Conservation (phyloP, 1,139 yeast genomes). For the Nakaseomyces kungkrabaensis region DNA sequence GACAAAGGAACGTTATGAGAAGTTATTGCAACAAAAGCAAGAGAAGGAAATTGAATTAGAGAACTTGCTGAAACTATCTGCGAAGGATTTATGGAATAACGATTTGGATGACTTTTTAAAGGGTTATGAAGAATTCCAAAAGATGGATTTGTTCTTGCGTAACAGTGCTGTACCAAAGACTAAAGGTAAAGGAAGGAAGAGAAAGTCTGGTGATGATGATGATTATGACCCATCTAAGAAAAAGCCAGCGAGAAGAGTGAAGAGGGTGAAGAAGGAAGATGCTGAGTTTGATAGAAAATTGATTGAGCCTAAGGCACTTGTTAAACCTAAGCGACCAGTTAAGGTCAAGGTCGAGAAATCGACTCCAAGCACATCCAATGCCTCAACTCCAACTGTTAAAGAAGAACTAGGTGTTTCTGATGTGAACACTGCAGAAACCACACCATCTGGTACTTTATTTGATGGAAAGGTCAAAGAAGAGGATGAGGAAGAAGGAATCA, state of each 20-base stretch:
- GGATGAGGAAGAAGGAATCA: conserved; percentile 18
- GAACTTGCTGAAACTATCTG: conserved; percentile 52
- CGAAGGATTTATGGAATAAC: conserved; percentile 79
- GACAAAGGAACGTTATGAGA: conserved; percentile 81
- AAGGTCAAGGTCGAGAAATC: conserved; percentile 20
- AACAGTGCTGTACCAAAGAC: conserved; percentile 24
- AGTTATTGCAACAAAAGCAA: conserved; percentile 60
- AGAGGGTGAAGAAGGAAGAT: conserved; percentile 22
- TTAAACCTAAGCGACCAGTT: conserved; percentile 17
- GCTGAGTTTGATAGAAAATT: conserved; percentile 25
- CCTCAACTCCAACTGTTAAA: conserved; percentile 10
- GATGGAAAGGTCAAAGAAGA: conserved; percentile 12
- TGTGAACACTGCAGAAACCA: conserved; percentile 1
- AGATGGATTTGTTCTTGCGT: conserved; percentile 40
- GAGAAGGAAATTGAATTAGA: conserved; percentile 67
- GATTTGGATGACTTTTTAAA: conserved; percentile 68
- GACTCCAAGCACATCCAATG: conserved; percentile 8
- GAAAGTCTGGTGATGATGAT: conserved; percentile 24
- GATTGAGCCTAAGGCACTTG: conserved; percentile 22
- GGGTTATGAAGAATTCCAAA: conserved; percentile 57
- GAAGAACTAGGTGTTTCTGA: conserved; percentile 2
- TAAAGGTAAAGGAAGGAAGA: conserved; percentile 25
- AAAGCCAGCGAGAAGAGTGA: conserved; percentile 10
- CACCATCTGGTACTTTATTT: conserved; percentile 13
- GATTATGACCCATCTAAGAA: conserved; percentile 28